phyloP scores from a whole-genome alignment of 163 green algal species.

The Scenedesmus sp. region DNA sequence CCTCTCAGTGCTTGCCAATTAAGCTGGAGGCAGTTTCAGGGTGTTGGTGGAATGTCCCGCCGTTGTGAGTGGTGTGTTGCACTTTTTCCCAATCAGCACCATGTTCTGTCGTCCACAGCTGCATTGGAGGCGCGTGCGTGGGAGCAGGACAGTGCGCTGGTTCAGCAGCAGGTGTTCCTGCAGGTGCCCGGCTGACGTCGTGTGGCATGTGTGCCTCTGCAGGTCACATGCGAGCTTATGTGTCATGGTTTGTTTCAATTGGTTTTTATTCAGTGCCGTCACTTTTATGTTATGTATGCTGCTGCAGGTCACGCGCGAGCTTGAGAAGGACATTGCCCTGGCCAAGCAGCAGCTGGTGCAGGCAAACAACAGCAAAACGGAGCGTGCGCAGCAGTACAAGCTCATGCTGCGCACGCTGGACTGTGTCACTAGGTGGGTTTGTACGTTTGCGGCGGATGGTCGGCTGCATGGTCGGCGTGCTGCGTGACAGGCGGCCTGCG shows the following conservation, averaged over 20 bases:
- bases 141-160: conserved; percentile 66
- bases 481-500: too few species aligned
- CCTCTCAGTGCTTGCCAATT: too few species aligned
- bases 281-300: too few species aligned
- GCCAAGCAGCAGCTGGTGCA: conserved; percentile 28
- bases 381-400: conserved; percentile 18
- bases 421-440: conserved; percentile 21
- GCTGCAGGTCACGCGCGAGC: conserved; percentile 58
- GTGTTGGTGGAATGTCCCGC: too few species aligned
- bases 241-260: too few species aligned
- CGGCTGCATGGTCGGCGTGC: too few species aligned
- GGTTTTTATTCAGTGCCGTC: too few species aligned
- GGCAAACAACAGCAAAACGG: background rate
- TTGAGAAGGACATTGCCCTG: conserved; percentile 70
- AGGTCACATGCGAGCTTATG: conserved; percentile 64
- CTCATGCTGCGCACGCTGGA: conserved; percentile 25
- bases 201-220: background rate
- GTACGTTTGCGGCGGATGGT: background rate
- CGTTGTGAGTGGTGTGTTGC: too few species aligned
- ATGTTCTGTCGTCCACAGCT: too few species aligned
- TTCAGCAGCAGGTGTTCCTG: background rate
- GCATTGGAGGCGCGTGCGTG: conserved; percentile 53
- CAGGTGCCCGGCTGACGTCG: background rate
- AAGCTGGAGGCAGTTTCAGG: too few species aligned
- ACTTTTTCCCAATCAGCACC: too few species aligned